Evolutionary conservation across 139 green algal genomes (phyloP).

Genomic region (Gonium pectorale): DNA sequence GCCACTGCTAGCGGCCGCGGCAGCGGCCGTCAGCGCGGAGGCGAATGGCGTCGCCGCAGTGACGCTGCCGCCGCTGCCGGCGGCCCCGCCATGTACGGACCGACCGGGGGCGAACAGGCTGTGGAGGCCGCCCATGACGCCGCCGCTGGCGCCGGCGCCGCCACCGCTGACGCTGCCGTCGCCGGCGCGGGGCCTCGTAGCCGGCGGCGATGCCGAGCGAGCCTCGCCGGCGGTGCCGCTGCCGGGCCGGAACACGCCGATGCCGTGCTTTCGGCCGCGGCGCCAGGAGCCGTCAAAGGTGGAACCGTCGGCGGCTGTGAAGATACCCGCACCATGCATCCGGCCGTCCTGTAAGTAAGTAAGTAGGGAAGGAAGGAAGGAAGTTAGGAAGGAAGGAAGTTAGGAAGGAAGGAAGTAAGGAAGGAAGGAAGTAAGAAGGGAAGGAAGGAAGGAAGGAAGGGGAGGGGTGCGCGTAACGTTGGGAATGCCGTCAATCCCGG

Average conservation of each 20-base stretch:
- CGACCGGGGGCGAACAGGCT: no score
- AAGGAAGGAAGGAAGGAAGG: neutral
- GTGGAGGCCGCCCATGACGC: no score
- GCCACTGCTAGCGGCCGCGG: neutral
- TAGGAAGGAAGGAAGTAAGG: neutral
- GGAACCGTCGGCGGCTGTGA: constrained; percentile 80
- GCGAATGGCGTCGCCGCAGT: neutral
- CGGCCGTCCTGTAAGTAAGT: constrained; percentile 54
- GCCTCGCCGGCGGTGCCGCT: neutral
- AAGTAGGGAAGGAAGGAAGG: neutral
- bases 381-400: neutral
- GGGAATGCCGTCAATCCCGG: no score
- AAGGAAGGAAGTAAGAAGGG: neutral
- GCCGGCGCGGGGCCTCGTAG: no score
- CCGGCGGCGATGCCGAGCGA: no score
- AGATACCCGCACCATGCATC: constrained; percentile 81
- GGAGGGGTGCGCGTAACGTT: no score
- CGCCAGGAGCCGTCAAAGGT: constrained; percentile 82
- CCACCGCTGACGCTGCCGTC: neutral
- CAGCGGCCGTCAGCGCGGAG: neutral
- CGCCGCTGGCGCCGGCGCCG: no score
- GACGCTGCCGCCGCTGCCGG: neutral
- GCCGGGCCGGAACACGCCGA: constrained; percentile 60
- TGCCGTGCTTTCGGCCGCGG: constrained; percentile 80
- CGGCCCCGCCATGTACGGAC: no score